Evolutionary conservation across 257 asterid species (phyloP), one percentile per base, ranked within the genome.

Genomic region (Gynochthodes officinalis): DNA sequence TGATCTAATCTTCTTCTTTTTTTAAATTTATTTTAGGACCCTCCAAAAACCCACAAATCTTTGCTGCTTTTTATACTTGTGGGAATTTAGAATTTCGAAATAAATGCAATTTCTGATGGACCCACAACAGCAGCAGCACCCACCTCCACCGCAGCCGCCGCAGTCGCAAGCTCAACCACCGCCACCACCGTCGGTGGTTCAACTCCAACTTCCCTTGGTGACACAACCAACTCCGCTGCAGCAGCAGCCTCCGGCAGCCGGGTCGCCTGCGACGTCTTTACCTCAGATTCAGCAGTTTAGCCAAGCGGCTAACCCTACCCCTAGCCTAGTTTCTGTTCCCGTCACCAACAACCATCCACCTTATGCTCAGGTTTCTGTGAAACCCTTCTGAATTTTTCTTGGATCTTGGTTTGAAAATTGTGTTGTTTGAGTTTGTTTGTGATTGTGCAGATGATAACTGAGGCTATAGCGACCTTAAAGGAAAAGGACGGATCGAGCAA

Each of bases 401-500:
- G 73, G 73, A 70, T 53, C 64, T 70, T 55, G 9, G 11, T 4
- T 11, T 23, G 68, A 7, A 21, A 63, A 63, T 35, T 18, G 13
- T 48, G 13, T n/a, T 53, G 21, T 69, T 52, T 0, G 2, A 16
- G 33, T 23, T 43, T 53, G 7, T 53, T 14, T 39, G 50, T 64
- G 69, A 25, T 6, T 76, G 48, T 28, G 40, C 83, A 92, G 97
- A 89, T 92, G 97, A 92, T 92, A 43, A 55, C 84, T 61, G 82
- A 85, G 5, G 95, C 98, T 5, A 82, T 92, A 23, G 8, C 87
- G 72, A 88, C 82, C 74, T 63, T 92, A 76, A 86, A 85, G 9
- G 97, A 92, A 75, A 82, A 62, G 1, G 75, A 85, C 21, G 98
- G 98, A 44, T 92, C 97, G 77, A 92, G 96, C 76, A 86, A 76